Evolutionary conservation across 768 basidiomycete species (phyloP).

Genomic region (Phanerochaete sordida): DNA sequence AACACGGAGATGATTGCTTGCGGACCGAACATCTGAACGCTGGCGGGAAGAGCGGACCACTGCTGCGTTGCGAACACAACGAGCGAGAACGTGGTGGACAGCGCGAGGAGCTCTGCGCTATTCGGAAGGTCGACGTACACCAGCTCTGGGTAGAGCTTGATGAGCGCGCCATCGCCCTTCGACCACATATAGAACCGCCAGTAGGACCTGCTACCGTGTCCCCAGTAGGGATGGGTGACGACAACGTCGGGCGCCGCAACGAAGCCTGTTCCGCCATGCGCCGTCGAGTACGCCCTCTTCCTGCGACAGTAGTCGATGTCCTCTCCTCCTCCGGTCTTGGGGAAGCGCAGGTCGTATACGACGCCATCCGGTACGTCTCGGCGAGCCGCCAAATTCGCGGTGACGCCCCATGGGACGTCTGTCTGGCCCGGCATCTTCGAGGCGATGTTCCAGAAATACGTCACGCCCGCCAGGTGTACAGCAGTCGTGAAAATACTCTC

Average conservation of each 20-base stretch:
- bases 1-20: constrained; percentile 22
- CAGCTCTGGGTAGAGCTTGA: constrained; percentile 44
- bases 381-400: constrained; percentile 53
- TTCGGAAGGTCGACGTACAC: constrained; percentile 48
- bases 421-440: constrained; percentile 33
- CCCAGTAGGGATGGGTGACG: constrained; percentile 62
- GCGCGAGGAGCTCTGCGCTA: constrained; percentile 40
- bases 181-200: constrained; percentile 58
- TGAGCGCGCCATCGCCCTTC: constrained; percentile 50
- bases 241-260: constrained; percentile 42
- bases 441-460: constrained; percentile 63
- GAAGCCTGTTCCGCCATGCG: constrained; percentile 37
- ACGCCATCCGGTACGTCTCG: constrained; percentile 43
- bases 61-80: not conserved
- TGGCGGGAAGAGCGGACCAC: not conserved
- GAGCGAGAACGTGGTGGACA: constrained; percentile 17
- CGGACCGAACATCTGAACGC: not conserved
- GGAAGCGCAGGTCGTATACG: constrained; percentile 44
- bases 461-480: constrained; percentile 52
- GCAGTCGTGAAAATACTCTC: constrained; percentile 48
- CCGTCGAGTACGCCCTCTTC: constrained; percentile 38
- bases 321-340: constrained; percentile 63
- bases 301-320: constrained; percentile 57
- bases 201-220: constrained; percentile 41
- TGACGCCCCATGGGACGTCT: constrained; percentile 62